Conservation (phyloP, 805 yeast genomes). For the Kregervanrija fluxuum region DNA sequence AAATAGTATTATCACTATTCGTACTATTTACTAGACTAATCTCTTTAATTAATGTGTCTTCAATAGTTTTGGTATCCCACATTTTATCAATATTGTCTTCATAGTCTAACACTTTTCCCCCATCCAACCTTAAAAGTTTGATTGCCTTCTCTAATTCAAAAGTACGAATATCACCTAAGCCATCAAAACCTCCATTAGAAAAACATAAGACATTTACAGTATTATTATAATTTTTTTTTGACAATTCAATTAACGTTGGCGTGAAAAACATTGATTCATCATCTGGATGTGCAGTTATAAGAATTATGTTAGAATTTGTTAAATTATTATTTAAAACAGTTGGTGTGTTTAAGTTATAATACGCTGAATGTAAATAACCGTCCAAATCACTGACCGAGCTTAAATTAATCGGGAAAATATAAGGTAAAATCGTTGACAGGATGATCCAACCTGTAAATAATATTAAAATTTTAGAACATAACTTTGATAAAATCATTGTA, state of each 20-base stretch:
- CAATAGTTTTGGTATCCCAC: slow-evolving; percentile 52
- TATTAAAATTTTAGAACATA: too few relatives aligned
- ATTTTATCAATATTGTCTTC: slow-evolving; percentile 59
- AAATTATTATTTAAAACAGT: slow-evolving; percentile 12
- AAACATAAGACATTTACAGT: slow-evolving; percentile 56
- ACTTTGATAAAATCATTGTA: too few relatives aligned
- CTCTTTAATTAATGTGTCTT: slow-evolving; percentile 27
- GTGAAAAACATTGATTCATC: slow-evolving; percentile 97
- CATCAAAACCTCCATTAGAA: slow-evolving; percentile 71
- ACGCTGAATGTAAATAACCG: slow-evolving; percentile 13
- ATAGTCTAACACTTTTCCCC: slow-evolving; percentile 43
- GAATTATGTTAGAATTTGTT: slow-evolving; percentile 18
- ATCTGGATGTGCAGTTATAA: slow-evolving; percentile 89
- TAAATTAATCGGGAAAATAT: neutral
- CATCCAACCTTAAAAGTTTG: slow-evolving; percentile 39
- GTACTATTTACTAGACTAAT: slow-evolving; percentile 1
- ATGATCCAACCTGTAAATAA: neutral
- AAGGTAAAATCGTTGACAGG: slow-evolving; percentile 9
- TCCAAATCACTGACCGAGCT: slow-evolving; percentile 6
- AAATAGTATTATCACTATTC: slow-evolving; percentile 24
- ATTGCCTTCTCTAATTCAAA: slow-evolving; percentile 55
- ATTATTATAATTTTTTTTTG: slow-evolving; percentile 42
- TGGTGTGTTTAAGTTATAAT: slow-evolving; percentile 19
- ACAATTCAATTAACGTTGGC: slow-evolving; percentile 57
- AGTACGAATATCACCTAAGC: slow-evolving; percentile 57